Evolutionary conservation across 371 early-diverging fungal species (phyloP), one percentile per base, ranked within the genome.

Genomic region (Mucor lusitanicus): DNA sequence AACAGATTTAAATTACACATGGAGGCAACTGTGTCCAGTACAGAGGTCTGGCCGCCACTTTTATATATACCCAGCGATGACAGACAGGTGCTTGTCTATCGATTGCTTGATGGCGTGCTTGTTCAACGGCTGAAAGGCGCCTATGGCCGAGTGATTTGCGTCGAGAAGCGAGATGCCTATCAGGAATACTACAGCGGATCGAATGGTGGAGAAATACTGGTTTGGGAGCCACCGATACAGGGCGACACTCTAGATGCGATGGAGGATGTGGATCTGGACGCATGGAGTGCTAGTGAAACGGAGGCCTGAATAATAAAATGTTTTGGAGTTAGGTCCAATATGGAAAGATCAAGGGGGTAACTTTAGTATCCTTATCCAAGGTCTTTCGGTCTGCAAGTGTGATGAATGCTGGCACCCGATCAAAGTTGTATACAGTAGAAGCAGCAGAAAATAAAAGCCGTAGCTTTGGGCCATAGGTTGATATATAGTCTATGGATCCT

Each of bases 171-270:
- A 50, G 76, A 85, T 23, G 70, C 78, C 8, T 67, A 69, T 62
- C 74, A 90, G 80, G 90, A 92, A 66, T 71, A 89, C 3, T 90
- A 89, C 73, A 87, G 88, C 40, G 90, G 88, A 0, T 89, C 90
- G 12, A 85, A 79, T 68, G 91, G 89, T 35, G 78, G 85, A 12
- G 88, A 89, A 55, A 85, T 92, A 15, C 68, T 92, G 44, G 76
- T 79, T 12, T 92, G 93, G 93, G 82, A 76, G 44, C 88, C 90
- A n/a, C 71, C 78, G 35, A 62, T 61, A 28, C 50, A 68, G 13
- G 74, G 69, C 28, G 71, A 65, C 2, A 70, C 30, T 28, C 19
- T 21, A n/a, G 12, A 64, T 67, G 30, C 30, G 53, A 28, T 25
- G 28, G 21, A 60, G 17, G 61, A 48, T 48, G 25, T 42, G 30